phyloP scores from a whole-genome alignment of 768 basidiomycete genomes.

The Leccinum broughii region DNA sequence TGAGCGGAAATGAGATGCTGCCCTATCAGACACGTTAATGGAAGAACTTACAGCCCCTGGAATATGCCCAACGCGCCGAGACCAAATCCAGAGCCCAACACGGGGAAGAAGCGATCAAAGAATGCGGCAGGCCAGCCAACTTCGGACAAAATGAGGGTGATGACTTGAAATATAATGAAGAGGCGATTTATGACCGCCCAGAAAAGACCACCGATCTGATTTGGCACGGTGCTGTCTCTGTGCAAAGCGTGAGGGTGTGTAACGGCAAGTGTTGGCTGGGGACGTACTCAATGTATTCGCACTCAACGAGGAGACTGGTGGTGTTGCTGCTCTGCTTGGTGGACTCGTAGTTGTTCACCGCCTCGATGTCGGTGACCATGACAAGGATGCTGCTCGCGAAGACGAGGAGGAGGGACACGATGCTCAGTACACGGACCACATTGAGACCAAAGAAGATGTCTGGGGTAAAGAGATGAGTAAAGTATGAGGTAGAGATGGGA shows the following conservation, averaged over 20 bases:
- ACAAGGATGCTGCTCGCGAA: constrained; percentile 78
- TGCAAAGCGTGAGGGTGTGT: constrained; percentile 25
- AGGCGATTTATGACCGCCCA: constrained; percentile 89
- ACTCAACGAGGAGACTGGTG: constrained; percentile 43
- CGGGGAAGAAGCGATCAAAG: constrained; percentile 84
- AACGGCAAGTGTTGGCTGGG: background rate
- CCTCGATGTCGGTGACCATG: constrained; percentile 70
- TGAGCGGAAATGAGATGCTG: constrained; percentile 27
- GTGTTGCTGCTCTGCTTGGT: constrained; percentile 35
- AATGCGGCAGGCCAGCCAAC: constrained; percentile 75
- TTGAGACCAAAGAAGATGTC: constrained; percentile 80
- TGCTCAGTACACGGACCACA: constrained; percentile 71
- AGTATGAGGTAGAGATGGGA: background rate
- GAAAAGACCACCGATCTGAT: constrained; percentile 87
- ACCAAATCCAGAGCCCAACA: constrained; percentile 82
- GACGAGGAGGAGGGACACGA: constrained; percentile 76
- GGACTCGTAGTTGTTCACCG: constrained; percentile 65
- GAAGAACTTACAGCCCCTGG: constrained; percentile 71
- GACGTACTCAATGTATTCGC: constrained; percentile 77
- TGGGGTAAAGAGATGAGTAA: constrained; percentile 20
- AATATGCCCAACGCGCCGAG: constrained; percentile 85
- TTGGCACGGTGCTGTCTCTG: constrained; percentile 79
- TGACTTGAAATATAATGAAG: constrained; percentile 81
- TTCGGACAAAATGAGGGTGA: constrained; percentile 82
- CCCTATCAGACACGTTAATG: background rate